Evolutionary conservation across 257 asterid species (phyloP).

Genomic region (Forsythia suspensa): DNA sequence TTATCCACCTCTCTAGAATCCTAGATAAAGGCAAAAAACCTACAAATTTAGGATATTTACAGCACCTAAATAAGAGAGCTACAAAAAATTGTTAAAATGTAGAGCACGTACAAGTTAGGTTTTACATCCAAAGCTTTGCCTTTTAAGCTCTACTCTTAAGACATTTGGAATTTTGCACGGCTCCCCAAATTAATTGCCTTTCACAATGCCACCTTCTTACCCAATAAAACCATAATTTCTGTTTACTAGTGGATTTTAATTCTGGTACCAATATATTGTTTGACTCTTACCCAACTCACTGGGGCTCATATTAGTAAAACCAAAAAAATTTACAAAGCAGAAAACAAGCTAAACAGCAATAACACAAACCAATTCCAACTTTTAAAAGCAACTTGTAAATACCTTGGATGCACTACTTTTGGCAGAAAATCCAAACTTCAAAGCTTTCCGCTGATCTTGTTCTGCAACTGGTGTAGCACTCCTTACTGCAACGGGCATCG

Average conservation of each 20-base stretch:
- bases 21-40: neutral
- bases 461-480: conserved; percentile 82
- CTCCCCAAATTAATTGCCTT: neutral
- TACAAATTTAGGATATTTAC: neutral
- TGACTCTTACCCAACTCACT: neutral
- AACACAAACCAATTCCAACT: neutral
- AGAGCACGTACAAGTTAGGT: neutral
- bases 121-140: neutral
- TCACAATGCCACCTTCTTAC: neutral
- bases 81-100: neutral
- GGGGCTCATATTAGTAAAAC: neutral
- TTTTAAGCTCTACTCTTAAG: neutral
- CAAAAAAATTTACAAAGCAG: neutral
- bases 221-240: neutral
- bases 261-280: neutral
- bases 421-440: conserved; percentile 88
- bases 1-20: neutral
- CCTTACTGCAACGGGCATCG: conserved; percentile 40
- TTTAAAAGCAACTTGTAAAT: conserved; percentile 18
- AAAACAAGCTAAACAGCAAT: neutral
- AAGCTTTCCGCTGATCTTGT: conserved; percentile 85
- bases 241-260: neutral
- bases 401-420: conserved; percentile 73
- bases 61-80: neutral
- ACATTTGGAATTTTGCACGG: neutral